Conservation (phyloP, 139 green algal genomes). For the Eudorina sp. region DNA sequence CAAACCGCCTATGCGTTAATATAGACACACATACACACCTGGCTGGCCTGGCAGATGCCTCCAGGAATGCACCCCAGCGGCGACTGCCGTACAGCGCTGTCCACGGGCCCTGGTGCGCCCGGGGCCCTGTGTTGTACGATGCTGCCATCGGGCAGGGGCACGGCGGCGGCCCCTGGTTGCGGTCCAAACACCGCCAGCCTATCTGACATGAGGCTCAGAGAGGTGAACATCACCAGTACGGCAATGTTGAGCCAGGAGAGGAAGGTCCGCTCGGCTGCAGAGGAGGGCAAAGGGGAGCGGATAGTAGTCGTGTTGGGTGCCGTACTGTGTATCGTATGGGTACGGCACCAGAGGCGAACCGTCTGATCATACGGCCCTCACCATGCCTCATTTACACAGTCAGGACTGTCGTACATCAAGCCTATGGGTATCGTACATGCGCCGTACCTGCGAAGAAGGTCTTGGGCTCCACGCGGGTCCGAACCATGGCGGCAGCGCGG, state of each 20-base stretch:
- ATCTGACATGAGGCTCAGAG: conserved; percentile 65
- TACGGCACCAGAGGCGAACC: too few species aligned
- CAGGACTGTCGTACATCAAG: too few species aligned
- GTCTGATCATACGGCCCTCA: neutral
- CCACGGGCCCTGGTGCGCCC: neutral
- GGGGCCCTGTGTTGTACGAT: neutral
- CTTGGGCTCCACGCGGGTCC: conserved; percentile 90
- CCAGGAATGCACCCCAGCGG: neutral
- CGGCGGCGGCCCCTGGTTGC: neutral
- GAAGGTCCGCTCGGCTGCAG: conserved; percentile 93
- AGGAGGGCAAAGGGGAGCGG: too few species aligned
- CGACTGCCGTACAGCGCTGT: neutral
- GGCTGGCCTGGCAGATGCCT: conserved; percentile 33
- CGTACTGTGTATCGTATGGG: too few species aligned
- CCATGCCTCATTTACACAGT: neutral
- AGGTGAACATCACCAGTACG: conserved; percentile 82
- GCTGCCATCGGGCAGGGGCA: neutral
- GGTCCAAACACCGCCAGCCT: neutral
- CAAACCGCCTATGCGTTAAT: neutral
- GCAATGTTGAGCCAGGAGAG: conserved; percentile 88
- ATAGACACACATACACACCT: conserved; percentile 9
- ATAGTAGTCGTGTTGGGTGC: too few species aligned
- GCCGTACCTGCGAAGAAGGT: conserved; percentile 78
- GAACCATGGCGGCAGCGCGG: conserved; percentile 63
- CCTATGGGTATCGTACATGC: too few species aligned